Conservation (phyloP, 106 monocot genomes). For the Acanthochlamys bracteata region DNA sequence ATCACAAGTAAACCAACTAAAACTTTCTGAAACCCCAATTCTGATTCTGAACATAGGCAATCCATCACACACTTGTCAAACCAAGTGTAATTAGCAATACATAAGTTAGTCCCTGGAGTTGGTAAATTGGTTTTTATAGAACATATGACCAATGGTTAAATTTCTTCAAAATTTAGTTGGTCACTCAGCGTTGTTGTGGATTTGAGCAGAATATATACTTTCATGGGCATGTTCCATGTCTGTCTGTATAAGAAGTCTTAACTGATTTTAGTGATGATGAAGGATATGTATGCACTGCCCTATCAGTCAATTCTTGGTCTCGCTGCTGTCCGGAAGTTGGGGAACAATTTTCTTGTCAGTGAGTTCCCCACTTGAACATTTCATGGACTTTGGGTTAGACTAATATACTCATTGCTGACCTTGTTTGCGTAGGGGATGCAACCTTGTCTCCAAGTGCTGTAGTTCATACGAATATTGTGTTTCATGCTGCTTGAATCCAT, state of each 20-base stretch:
- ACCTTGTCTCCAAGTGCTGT: constrained; percentile 74
- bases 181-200: not conserved
- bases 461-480: constrained; percentile 96
- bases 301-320: constrained; percentile 47
- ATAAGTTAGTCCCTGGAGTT: too few relatives aligned
- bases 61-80: too few relatives aligned
- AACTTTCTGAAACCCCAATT: too few relatives aligned
- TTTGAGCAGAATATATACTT: not conserved
- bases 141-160: too few relatives aligned
- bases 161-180: too few relatives aligned
- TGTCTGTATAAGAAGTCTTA: not conserved
- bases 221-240: not conserved
- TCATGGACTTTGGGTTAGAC: not conserved
- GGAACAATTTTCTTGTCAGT: constrained; percentile 83
- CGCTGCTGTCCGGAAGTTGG: constrained; percentile 65
- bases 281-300: constrained; percentile 81
- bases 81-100: too few relatives aligned
- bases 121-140: too few relatives aligned
- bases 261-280: constrained; percentile 10
- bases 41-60: too few relatives aligned
- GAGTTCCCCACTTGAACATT: constrained; percentile 23
- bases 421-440: constrained; percentile 64
- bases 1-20: too few relatives aligned
- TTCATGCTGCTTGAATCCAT: constrained; percentile 92
- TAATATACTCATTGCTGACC: constrained; percentile 4